Evolutionary conservation across 1,139 yeast species (phyloP), one percentile per base, ranked within the genome.

Genomic region (Tardiomyces digboiensis): DNA sequence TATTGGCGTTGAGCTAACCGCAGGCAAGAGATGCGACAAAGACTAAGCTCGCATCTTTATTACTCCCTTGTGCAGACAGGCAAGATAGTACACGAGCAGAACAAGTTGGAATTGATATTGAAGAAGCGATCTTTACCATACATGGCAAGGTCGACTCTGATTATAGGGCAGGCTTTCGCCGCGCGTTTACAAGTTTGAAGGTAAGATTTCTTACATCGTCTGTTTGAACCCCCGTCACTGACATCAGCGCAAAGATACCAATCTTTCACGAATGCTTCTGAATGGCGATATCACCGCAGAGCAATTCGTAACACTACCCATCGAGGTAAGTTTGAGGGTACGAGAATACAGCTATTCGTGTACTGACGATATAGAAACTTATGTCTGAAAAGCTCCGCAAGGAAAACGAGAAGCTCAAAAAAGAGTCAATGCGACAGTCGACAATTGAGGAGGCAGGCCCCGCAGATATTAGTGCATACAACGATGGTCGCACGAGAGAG

Each of bases 401-500:
- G 20, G 22, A 53, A 4, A 55, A 56, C 14, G 14, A n/a, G 16
- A 26, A 26, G 10, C 33, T 26, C 8, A 26, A 26, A 16, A n/a
- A 26, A 8, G 33, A 26, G 10, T 26, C 33, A 16, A 26, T 26
- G 5, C 33, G 33, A 5, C 33, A 26, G 33, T 26, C 33, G 33
- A 26, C 33, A 26, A 42, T 54, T 18, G 46, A 49, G 5, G 52
- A 49, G 39, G 45, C 46, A 2, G 46, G 48, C 8, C 60, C 59
- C 8, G 46, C 42, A n/a, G 57, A 56, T 29, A 64, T 67, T 23
- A 58, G 56, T 20, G 57, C 60, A 14, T 47, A 62, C 19, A 62
- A 66, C 42, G 70, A 66, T 45, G 70, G 61, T 49, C 56, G 64
- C 8, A 69, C 64, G 3, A 50, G 72, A 21, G 74, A 68, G 45